phyloP scores from a whole-genome alignment of 75 land plant genomes.

The Picea sitchensis region DNA sequence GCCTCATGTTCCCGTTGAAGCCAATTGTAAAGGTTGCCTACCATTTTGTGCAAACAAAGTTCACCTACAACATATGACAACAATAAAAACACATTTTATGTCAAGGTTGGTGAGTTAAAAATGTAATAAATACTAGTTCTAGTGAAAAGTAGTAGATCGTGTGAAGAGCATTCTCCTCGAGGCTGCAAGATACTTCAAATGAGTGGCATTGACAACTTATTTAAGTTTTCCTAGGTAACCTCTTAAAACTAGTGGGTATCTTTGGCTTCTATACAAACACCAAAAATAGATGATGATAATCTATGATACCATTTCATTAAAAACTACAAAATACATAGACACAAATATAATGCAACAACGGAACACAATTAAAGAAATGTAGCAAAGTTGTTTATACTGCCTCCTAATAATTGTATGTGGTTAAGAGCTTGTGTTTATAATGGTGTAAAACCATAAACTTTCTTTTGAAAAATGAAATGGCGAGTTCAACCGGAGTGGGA shows the following conservation, averaged over 20 bases:
- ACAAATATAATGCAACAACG: not conserved
- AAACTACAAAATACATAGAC: not conserved
- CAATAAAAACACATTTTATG: slow-evolving; percentile 1
- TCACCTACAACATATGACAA: slow-evolving; percentile 71
- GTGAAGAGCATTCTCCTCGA: slow-evolving; percentile 33
- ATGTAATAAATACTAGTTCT: not conserved
- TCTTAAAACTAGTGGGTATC: slow-evolving; percentile 86
- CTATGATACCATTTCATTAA: not conserved
- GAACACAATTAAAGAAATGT: not conserved
- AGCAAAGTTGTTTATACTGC: too few relatives aligned
- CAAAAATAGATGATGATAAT: slow-evolving; percentile 7
- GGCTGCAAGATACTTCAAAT: slow-evolving; percentile 77
- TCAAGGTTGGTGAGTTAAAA: not conserved
- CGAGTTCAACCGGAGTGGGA: too few relatives aligned
- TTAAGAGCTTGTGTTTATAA: too few relatives aligned
- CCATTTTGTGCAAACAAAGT: slow-evolving; percentile 82
- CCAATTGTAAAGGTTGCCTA: too few relatives aligned
- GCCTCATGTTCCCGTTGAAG: too few relatives aligned
- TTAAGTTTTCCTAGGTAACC: slow-evolving; percentile 84
- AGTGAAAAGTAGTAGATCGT: not conserved
- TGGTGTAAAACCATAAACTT: too few relatives aligned
- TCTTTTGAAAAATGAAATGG: too few relatives aligned
- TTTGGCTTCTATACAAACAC: slow-evolving; percentile 74
- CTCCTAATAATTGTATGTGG: too few relatives aligned
- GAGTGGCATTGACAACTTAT: slow-evolving; percentile 82